phyloP scores from a whole-genome alignment of 139 green algal genomes.

The Chlorella sp. region DNA sequence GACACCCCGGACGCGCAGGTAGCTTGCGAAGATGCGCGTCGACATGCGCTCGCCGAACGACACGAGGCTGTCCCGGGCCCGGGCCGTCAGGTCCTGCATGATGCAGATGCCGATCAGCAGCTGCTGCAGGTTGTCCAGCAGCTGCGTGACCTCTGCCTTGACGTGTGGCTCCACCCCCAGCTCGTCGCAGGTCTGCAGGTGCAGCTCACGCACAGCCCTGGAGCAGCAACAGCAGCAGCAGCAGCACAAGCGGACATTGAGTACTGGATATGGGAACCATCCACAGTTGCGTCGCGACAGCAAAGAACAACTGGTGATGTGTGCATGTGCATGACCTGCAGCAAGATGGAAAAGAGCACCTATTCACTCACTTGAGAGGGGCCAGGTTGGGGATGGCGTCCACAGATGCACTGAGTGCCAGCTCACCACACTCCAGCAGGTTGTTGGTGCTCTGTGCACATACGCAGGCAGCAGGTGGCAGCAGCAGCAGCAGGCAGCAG shows the following conservation, averaged over 20 bases:
- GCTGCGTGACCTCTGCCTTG: conserved; percentile 52
- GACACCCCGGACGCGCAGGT: conserved; percentile 53
- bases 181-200: conserved; percentile 55
- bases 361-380: conserved; percentile 48
- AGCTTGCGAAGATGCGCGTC: conserved; percentile 88
- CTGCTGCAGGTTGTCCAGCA: conserved; percentile 80
- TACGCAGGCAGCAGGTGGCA: too few relatives aligned
- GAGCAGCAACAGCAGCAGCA: too few relatives aligned
- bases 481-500: neutral
- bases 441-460: conserved; percentile 86
- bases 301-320: too few relatives aligned
- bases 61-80: conserved; percentile 90
- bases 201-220: conserved; percentile 67
- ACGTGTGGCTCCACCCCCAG: conserved; percentile 54
- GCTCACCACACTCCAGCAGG: conserved; percentile 78
- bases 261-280: too few relatives aligned
- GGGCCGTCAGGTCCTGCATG: conserved; percentile 86
- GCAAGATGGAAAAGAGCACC: too few relatives aligned
- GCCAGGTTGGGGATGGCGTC: conserved; percentile 41
- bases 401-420: conserved; percentile 56
- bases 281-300: too few relatives aligned
- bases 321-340: neutral
- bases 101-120: conserved; percentile 87
- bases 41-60: conserved; percentile 97
- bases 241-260: too few relatives aligned